A percentile compares a stretch with the other conserved stretches of the same genome.
phyloP scores from a whole-genome alignment of 257 asterid species.

The Solanum bulbocastanum region DNA sequence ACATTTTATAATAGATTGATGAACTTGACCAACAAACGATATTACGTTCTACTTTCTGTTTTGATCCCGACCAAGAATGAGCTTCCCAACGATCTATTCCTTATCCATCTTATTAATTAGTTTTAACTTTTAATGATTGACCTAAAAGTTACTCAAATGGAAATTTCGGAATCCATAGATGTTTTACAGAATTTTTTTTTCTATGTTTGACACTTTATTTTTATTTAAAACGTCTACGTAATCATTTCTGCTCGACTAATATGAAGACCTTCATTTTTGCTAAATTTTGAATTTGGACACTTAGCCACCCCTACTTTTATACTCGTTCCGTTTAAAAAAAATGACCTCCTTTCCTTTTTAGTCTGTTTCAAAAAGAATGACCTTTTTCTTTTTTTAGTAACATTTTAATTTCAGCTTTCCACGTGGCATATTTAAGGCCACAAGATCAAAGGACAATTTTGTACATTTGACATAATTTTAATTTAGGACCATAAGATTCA shows the following conservation, averaged over 20 bases:
- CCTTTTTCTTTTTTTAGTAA: too few species aligned
- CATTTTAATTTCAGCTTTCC: too few species aligned
- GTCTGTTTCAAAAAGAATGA: too few species aligned
- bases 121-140: background rate
- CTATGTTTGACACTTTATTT: background rate
- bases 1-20: background rate
- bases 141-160: background rate
- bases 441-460: too few species aligned
- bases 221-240: background rate
- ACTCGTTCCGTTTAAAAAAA: too few species aligned
- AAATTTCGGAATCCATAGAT: background rate
- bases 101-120: background rate
- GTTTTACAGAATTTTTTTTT: too few species aligned
- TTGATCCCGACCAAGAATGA: background rate
- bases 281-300: background rate
- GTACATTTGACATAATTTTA: too few species aligned
- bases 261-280: background rate
- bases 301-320: background rate
- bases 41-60: background rate
- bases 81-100: background rate
- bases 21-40: background rate
- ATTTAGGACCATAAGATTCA: too few species aligned
- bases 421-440: too few species aligned
- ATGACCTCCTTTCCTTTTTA: too few species aligned
- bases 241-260: background rate